A percentile compares a stretch with the other conserved stretches of the same genome.
phyloP scores from a whole-genome alignment of 2,329 filamentous ascomycete species.

The Chaetomium sp. region DNA sequence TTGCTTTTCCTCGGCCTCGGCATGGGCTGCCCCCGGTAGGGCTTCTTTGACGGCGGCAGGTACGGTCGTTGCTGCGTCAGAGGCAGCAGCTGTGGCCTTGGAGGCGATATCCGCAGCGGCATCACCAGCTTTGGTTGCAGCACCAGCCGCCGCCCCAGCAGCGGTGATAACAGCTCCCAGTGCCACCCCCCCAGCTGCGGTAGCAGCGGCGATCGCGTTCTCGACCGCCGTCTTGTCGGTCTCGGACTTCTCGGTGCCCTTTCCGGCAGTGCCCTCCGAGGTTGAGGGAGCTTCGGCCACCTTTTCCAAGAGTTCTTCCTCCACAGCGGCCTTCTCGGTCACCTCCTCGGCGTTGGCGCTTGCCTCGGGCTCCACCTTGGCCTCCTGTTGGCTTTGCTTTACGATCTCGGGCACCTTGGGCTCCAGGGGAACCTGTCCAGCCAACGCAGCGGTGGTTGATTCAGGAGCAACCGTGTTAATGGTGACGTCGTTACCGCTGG shows the following conservation, averaged over 20 bases:
- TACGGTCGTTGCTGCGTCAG: slow-evolving; percentile 50
- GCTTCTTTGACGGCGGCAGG: slow-evolving; percentile 57
- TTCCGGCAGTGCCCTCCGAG: slow-evolving; percentile 56
- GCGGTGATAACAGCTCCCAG: slow-evolving; percentile 36
- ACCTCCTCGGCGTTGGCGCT: slow-evolving; percentile 67
- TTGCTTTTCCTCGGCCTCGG: slow-evolving; percentile 46
- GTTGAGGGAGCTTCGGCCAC: slow-evolving; percentile 63
- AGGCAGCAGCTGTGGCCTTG: slow-evolving; percentile 36
- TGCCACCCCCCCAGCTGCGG: slow-evolving; percentile 47
- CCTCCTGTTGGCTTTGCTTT: slow-evolving; percentile 70
- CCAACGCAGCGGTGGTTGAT: slow-evolving; percentile 69
- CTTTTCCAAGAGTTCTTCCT: slow-evolving; percentile 69
- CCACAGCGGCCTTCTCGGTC: slow-evolving; percentile 69
- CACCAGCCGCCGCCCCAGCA: slow-evolving; percentile 38
- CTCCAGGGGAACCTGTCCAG: slow-evolving; percentile 65
- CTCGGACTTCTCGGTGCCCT: slow-evolving; percentile 57
- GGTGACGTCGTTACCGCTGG: slow-evolving; percentile 45
- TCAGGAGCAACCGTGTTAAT: slow-evolving; percentile 57
- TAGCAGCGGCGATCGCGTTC: slow-evolving; percentile 46
- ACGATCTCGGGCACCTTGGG: slow-evolving; percentile 63
- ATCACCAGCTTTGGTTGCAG: slow-evolving; percentile 21
- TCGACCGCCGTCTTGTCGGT: slow-evolving; percentile 46
- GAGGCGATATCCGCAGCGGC: slow-evolving; percentile 14
- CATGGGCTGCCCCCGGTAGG: slow-evolving; percentile 54
- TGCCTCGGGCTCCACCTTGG: slow-evolving; percentile 66